Evolutionary conservation across 331 rosid species (phyloP), one percentile per base, ranked within the genome.

Genomic region (Erythrophleum ivorense): DNA sequence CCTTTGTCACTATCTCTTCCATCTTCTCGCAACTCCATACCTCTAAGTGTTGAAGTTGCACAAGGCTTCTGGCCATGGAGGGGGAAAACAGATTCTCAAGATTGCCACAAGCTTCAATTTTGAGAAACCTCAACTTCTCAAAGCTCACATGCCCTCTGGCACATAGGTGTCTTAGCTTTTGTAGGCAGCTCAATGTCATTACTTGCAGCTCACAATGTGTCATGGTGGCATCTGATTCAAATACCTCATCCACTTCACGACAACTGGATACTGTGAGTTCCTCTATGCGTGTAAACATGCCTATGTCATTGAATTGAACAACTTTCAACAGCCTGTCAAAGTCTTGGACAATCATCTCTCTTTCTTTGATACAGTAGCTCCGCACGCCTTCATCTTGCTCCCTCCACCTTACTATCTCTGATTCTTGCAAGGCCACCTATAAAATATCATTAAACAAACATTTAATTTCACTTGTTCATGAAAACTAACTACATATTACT

Each of bases 1-100:
- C 64, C 59, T 60, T 60, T 49, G 40, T 71, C 1, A 80, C 40
- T n/a, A 80, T 80, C 78, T 62, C 43, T 45, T 72, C 79, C 66
- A 80, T 36, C 41, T 13, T 60, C 0, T 73, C 0, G 41, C 83
- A 80, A 0, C 0, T 0, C 0, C 0, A 0, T 13, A 80, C 79
- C 1, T 0, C 0, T 8, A 80, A 2, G 0, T 24, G 29, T 24
- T 24, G 29, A 24, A 24, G 29, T 24, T 24, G 29, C 29, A 24
- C 29, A 1, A 24, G 29, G 29, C 29, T 24, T 24, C 1, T 24
- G 29, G 29, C 29, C 29, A 24, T 24, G 29, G 29, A 24, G 1
- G 29, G 29, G 29, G 29, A 24, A 24, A 24, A 24, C 29, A 24
- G 1, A 24, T 1, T 24, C 29, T 24, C 29, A 24, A 24, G 29